phyloP scores from a whole-genome alignment of 2,329 filamentous ascomycete species.

The Exophiala calicioides region DNA sequence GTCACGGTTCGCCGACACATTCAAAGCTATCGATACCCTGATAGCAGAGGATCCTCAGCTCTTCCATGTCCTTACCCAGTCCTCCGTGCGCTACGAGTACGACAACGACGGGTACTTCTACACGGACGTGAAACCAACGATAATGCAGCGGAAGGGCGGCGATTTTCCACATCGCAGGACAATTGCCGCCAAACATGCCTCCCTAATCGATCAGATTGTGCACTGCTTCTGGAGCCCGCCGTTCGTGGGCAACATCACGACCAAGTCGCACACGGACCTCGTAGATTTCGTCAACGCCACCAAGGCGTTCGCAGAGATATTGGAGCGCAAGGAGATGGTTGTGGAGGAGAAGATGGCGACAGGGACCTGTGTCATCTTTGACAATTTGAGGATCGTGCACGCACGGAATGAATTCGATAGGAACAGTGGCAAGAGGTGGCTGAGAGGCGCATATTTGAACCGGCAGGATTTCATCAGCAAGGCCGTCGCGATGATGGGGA shows the following conservation, averaged over 20 bases:
- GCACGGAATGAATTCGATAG: slow-evolving; percentile 74
- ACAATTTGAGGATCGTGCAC: slow-evolving; percentile 81
- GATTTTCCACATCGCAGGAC: slow-evolving; percentile 23
- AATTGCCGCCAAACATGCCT: slow-evolving; percentile 9
- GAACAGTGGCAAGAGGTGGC: slow-evolving; percentile 69
- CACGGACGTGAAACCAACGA: slow-evolving; percentile 57
- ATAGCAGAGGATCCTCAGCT: slow-evolving; percentile 35
- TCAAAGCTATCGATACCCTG: slow-evolving; percentile 58
- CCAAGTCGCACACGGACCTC: slow-evolving; percentile 16
- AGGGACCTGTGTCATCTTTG: slow-evolving; percentile 91
- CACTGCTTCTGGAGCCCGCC: slow-evolving; percentile 73
- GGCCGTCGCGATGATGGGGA: slow-evolving; percentile 12
- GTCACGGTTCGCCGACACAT: slow-evolving; percentile 80
- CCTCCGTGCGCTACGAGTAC: slow-evolving; percentile 49
- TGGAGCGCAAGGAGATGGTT: slow-evolving; percentile 61
- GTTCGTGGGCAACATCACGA: slow-evolving; percentile 65
- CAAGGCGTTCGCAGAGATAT: slow-evolving; percentile 57
- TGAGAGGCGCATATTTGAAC: slow-evolving; percentile 82
- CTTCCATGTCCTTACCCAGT: slow-evolving; percentile 15
- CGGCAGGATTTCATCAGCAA: slow-evolving; percentile 57
- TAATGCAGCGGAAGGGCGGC: slow-evolving; percentile 37
- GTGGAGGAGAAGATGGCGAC: slow-evolving; percentile 72
- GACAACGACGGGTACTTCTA: slow-evolving; percentile 66
- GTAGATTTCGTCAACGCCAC: slow-evolving; percentile 47
- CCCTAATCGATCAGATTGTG: slow-evolving; percentile 32